A percentile compares a stretch with the other conserved stretches of the same genome.
Conservation (phyloP, 192 early-diverging fungal genomes). For the Spizellomyces sp. region DNA sequence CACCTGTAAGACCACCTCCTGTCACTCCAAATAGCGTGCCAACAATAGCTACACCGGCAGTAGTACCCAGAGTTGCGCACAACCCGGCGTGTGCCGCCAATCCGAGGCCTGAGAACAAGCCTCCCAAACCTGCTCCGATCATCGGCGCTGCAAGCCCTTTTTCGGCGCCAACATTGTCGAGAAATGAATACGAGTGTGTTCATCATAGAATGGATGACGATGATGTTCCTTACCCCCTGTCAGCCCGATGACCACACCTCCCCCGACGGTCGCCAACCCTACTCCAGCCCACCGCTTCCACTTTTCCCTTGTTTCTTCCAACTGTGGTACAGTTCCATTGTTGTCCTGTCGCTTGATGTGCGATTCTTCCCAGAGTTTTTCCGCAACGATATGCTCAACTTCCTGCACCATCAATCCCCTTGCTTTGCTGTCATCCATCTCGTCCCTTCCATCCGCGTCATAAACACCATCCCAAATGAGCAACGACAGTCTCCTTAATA, state of each 20-base stretch:
- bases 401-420: conserved; percentile 11
- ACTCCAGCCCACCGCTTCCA: conserved; percentile 29
- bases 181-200: no score
- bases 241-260: conserved; percentile 41
- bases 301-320: conserved; percentile 6
- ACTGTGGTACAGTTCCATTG: neutral
- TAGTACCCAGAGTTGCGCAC: conserved; percentile 23
- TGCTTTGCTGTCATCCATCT: neutral
- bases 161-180: neutral
- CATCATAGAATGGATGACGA: neutral
- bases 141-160: conserved; percentile 42
- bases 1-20: conserved; percentile 40
- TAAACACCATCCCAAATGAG: neutral
- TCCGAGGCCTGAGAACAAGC: conserved; percentile 31
- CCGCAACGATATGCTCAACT: conserved; percentile 18
- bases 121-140: conserved; percentile 38
- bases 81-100: conserved; percentile 29
- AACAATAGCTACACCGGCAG: conserved; percentile 41
- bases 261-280: conserved; percentile 33
- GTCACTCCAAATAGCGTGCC: conserved; percentile 36
- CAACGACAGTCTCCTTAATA: conserved; percentile 22
- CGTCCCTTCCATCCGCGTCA: neutral
- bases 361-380: neutral
- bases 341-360: neutral
- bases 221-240: conserved; percentile 27